Conservation (phyloP, 176 grass and related monocot genomes). For the Phyllostachys edulis region DNA sequence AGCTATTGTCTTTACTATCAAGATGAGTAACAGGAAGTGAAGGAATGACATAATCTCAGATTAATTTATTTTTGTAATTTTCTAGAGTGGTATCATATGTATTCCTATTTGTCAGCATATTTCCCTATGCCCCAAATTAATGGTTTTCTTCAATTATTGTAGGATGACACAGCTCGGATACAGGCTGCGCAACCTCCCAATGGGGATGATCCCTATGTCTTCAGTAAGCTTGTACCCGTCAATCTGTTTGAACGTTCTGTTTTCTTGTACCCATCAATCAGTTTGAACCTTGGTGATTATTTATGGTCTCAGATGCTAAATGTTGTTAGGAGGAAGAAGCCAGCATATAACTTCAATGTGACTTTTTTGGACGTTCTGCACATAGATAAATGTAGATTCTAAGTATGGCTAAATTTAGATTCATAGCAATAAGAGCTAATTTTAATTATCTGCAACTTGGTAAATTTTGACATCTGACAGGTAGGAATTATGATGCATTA, state of each 20-base stretch:
- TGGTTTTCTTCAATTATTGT: constrained; percentile 1
- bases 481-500: constrained; percentile 21
- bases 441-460: neutral
- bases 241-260: neutral
- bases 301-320: constrained; percentile 19
- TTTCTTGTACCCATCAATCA: constrained; percentile 14
- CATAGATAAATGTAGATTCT: neutral
- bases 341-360: constrained; percentile 17
- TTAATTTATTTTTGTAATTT: constrained; percentile 4
- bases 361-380: constrained; percentile 15
- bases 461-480: constrained; percentile 1
- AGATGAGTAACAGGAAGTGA: neutral
- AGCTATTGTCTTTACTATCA: neutral
- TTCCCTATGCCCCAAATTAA: neutral
- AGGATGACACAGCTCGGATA: constrained; percentile 9
- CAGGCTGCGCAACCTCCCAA: neutral
- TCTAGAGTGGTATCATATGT: neutral
- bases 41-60: neutral
- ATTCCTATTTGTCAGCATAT: constrained; percentile 4
- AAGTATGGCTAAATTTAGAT: neutral
- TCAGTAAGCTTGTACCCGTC: constrained; percentile 39
- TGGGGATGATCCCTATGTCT: neutral
- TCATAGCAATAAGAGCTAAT: neutral
- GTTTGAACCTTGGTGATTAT: neutral
- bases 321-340: constrained; percentile 19